phyloP scores from a whole-genome alignment of 345 rosid genomes.

The Hibiscus tridactylites region DNA sequence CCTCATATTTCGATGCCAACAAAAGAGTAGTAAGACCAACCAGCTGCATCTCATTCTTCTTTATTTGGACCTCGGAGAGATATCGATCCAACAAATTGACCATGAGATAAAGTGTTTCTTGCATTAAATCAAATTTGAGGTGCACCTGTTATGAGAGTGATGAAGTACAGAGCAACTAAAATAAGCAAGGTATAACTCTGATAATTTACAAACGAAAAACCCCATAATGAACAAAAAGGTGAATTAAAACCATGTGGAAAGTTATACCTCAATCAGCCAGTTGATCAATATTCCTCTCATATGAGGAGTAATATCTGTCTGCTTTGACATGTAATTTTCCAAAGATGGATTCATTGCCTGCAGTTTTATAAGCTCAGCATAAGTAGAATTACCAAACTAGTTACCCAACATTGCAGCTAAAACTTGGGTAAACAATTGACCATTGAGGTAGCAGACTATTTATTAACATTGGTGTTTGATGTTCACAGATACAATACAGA shows the following conservation, averaged over 20 bases:
- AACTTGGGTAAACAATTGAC: neutral
- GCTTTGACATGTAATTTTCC: slow-evolving; percentile 54
- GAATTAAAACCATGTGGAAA: slow-evolving; percentile 1
- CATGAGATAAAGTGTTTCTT: slow-evolving; percentile 82
- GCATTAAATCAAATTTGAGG: slow-evolving; percentile 77
- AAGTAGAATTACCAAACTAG: slow-evolving; percentile 11
- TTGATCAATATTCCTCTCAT: slow-evolving; percentile 84
- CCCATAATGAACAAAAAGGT: neutral
- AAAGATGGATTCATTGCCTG: slow-evolving; percentile 51
- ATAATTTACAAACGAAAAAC: neutral
- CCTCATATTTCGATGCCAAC: slow-evolving; percentile 91
- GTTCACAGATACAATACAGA: neutral
- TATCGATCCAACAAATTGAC: slow-evolving; percentile 62
- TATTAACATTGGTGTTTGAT: neutral
- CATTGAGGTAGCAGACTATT: neutral
- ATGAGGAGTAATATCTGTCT: slow-evolving; percentile 49
- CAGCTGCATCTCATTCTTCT: slow-evolving; percentile 78
- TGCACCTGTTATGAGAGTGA: slow-evolving; percentile 55
- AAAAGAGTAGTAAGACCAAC: slow-evolving; percentile 80
- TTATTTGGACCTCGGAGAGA: slow-evolving; percentile 65
- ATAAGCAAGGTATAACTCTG: slow-evolving; percentile 9
- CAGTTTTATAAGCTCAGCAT: slow-evolving; percentile 12
- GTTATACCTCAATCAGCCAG: slow-evolving; percentile 86
- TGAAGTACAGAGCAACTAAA: slow-evolving; percentile 6
- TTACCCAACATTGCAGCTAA: neutral